Evolutionary conservation across 2,329 filamentous ascomycete species (phyloP), one percentile per base, ranked within the genome.

Genomic region (Meredithiella fracta): DNA sequence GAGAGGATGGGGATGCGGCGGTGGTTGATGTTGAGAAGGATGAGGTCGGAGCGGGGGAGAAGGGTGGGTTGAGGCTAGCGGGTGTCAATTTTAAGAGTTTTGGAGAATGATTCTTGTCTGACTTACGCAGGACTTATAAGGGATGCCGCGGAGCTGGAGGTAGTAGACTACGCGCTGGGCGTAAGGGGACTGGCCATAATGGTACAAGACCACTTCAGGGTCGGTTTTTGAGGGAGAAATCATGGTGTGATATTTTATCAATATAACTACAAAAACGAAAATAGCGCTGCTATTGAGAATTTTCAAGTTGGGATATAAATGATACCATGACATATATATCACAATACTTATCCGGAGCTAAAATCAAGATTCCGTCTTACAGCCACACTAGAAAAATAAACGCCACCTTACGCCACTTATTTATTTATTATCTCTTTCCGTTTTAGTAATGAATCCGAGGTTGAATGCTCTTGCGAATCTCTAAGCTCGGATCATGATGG

Each of bases 1-100:
- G 78, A 69, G 53, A 87, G 67, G 53, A 87, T 63, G 1, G 84
- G 84, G 57, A 86, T 86, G 57, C 84, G 81, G 3, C 83, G 76
- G 67, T 89, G 83, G 5, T 71, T 69, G 55, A 86, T 72, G 25
- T 80, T 81, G 14, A 88, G 72, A 1, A 70, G 68, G 17, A 69
- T 66, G 14, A 86, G 64, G 64, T 85, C 81, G 1, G 82, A 81
- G 25, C 83, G 79, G 5, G 84, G 84, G 64, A 86, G 70, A 34
- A 76, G 73, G 2, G 72, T 68, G 0, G 83, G 81, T 78, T 87
- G 83, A 52, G 80, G 66, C 81, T 83, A 59, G n/a, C 23, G 3
- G 2, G 23, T 57, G 31, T 25, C 25, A 58, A 50, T 42, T 11
- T 34, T 42, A 51, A 34, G 11, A 37, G 8, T 29, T 7, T 20